Evolutionary conservation across 2,329 filamentous ascomycete genomes (phyloP), one percentile per base, ranked within the genome.

Genomic region (Periconia macrospinosa): DNA sequence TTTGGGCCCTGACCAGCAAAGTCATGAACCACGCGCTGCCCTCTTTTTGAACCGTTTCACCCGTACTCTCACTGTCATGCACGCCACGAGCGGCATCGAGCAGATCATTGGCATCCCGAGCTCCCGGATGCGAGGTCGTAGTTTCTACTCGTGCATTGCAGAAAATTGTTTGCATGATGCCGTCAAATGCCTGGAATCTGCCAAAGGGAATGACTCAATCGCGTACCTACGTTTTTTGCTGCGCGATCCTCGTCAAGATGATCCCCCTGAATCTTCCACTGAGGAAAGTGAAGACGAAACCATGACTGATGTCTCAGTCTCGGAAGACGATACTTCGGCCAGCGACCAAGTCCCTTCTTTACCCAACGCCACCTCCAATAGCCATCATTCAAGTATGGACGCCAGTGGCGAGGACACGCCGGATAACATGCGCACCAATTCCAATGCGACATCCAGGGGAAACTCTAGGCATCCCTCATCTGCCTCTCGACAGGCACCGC

Each of bases 141-240:
- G 90, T 69, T 95, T 96, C 71, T 96, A 95, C 71, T 89, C 91
- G 63, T 93, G 89, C 67, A 94, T 96, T 47, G 84, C 89, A 53
- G 85, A 90, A 61, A 88, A 86, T 56, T 94, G 90, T 61, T 78
- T 94, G 27, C 78, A 83, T 9, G 89, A 94, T 62, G 90, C 90
- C 3, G 85, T 93, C 33, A 83, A 85, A 57, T 92, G 89, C 63
- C 75, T 96, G 30, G 91, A 95, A 72, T 89, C 88, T 60, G 91
- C 91, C 19, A 96, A 96, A 70, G 88, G 88, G 27, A 95, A 96
- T 64, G 90, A 96, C 70, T 95, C 91, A 1, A 94, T 95, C 65
- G 91, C 91, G 1, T 95, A 96, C 65, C 79, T 96, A 54, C 88
- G 91, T 17, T 96, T 95, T 71, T 90, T 86, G 83, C 93, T 89